These are phyloP conservation scores for Hypoxylon cercidicola DNA, from an alignment of 495 filamentous ascomycete species.

Conservation along the genomic window DNA sequence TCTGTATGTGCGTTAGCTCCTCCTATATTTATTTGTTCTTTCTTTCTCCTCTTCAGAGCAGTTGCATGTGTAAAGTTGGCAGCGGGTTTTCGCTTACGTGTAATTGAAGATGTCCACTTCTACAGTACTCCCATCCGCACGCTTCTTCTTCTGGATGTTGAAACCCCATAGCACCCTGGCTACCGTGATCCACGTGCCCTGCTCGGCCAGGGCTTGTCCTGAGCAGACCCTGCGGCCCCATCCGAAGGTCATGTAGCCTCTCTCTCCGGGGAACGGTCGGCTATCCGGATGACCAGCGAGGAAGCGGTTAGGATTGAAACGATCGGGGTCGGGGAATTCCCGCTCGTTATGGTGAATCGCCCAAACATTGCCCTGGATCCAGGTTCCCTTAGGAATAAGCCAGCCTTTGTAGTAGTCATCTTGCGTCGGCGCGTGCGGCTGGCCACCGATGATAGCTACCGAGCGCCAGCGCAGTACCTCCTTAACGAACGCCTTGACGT, in stretches of 20 bases:
- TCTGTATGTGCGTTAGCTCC: slow-evolving; percentile 45
- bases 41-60: no score
- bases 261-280: slow-evolving; percentile 67
- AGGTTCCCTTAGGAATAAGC: slow-evolving; percentile 63
- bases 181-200: slow-evolving; percentile 66
- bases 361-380: slow-evolving; percentile 72
- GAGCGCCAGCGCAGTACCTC: slow-evolving; percentile 73
- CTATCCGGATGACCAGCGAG: slow-evolving; percentile 57
- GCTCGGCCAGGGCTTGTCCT: slow-evolving; percentile 68
- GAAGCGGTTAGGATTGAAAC: slow-evolving; percentile 63
- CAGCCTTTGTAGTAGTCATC: slow-evolving; percentile 68
- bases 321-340: slow-evolving; percentile 70
- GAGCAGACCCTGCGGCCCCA: slow-evolving; percentile 70
- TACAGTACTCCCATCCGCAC: slow-evolving; percentile 59
- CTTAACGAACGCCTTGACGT: slow-evolving; percentile 68
- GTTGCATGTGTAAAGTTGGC: background rate
- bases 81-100: slow-evolving; percentile 34
- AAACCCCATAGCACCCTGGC: slow-evolving; percentile 67
- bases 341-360: slow-evolving; percentile 71
- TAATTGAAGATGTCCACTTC: slow-evolving; percentile 62
- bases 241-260: slow-evolving; percentile 72
- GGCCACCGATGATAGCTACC: slow-evolving; percentile 70
- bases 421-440: slow-evolving; percentile 69
- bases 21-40: background rate
- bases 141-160: slow-evolving; percentile 60